These are phyloP conservation scores for Fusarium brachygibbosum DNA, from an alignment of 2,329 filamentous ascomycete genomes.

Conservation along the genomic window DNA sequence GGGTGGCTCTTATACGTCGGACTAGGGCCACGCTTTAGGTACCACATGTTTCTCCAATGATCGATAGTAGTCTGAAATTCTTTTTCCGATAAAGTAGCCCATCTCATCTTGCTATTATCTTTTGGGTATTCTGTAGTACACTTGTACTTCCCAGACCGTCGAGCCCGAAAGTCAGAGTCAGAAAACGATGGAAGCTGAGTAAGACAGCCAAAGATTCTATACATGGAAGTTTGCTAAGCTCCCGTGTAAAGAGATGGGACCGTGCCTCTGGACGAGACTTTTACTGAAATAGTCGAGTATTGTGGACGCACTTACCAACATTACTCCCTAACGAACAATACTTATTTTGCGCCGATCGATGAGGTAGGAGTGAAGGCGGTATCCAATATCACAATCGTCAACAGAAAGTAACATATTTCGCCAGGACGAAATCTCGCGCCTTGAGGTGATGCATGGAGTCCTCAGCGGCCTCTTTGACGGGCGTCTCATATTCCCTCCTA, in stretches of 20 bases:
- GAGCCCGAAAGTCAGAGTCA: slow-evolving; percentile 14
- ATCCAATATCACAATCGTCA: slow-evolving; percentile 7
- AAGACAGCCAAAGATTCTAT: slow-evolving; percentile 37
- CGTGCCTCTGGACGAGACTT: slow-evolving; percentile 68
- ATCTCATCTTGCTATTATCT: slow-evolving; percentile 29
- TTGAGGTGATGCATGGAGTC: slow-evolving; percentile 73
- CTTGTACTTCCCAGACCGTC: slow-evolving; percentile 22
- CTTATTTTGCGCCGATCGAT: slow-evolving; percentile 78
- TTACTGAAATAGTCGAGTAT: slow-evolving; percentile 70
- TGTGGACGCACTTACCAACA: slow-evolving; percentile 76
- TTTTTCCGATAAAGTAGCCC: slow-evolving; percentile 34
- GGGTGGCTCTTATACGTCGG: slow-evolving; percentile 50
- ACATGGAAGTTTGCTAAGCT: slow-evolving; percentile 43
- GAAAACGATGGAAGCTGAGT: slow-evolving; percentile 52
- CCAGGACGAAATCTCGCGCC: slow-evolving; percentile 76
- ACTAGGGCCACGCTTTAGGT: slow-evolving; percentile 52
- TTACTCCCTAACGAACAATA: slow-evolving; percentile 73
- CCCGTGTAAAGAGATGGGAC: slow-evolving; percentile 60
- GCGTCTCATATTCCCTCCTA: slow-evolving; percentile 77
- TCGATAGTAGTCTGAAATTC: slow-evolving; percentile 45
- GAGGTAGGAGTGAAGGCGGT: slow-evolving; percentile 66
- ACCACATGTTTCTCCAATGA: slow-evolving; percentile 51
- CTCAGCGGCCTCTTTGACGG: slow-evolving; percentile 75
- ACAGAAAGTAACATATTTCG: slow-evolving; percentile 25
- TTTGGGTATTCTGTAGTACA: slow-evolving; percentile 9